These are phyloP conservation scores for Sporothrix mexicana DNA, from an alignment of 2,329 filamentous ascomycete genomes.

Conservation along the genomic window DNA sequence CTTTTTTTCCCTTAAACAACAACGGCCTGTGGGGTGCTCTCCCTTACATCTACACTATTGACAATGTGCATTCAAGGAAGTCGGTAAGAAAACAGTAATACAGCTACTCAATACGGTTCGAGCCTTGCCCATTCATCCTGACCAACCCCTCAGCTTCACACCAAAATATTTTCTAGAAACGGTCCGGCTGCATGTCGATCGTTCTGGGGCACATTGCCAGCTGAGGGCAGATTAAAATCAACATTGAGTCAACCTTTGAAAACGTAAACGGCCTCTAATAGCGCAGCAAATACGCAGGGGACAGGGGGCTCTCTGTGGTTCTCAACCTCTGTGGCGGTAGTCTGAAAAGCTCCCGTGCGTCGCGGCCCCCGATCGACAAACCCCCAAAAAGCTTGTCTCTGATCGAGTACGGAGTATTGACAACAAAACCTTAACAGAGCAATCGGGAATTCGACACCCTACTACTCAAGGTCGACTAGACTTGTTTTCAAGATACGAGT, in stretches of 20 bases:
- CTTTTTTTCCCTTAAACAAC: no score
- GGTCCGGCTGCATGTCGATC: constrained; percentile 8
- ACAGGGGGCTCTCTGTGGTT: constrained; percentile 3
- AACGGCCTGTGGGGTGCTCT: no score
- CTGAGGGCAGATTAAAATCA: background rate
- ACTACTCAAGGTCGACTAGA: no score
- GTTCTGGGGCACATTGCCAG: background rate
- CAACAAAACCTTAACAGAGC: background rate
- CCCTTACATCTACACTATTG: no score
- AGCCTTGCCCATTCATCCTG: no score
- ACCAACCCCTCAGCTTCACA: background rate
- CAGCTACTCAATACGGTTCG: no score
- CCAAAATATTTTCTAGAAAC: background rate
- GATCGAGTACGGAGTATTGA: no score
- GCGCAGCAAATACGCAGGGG: constrained; percentile 6
- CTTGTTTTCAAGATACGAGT: no score
- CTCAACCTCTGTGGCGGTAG: background rate
- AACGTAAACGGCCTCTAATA: background rate
- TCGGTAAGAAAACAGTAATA: no score
- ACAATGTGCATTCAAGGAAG: no score
- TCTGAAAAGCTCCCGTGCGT: background rate
- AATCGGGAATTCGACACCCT: background rate
- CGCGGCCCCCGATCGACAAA: background rate
- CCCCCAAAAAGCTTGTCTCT: constrained; percentile 3
- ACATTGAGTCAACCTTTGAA: background rate